Evolutionary conservation across 164 flowering plant species (phyloP).

Genomic region (Dillenia turbinata): DNA sequence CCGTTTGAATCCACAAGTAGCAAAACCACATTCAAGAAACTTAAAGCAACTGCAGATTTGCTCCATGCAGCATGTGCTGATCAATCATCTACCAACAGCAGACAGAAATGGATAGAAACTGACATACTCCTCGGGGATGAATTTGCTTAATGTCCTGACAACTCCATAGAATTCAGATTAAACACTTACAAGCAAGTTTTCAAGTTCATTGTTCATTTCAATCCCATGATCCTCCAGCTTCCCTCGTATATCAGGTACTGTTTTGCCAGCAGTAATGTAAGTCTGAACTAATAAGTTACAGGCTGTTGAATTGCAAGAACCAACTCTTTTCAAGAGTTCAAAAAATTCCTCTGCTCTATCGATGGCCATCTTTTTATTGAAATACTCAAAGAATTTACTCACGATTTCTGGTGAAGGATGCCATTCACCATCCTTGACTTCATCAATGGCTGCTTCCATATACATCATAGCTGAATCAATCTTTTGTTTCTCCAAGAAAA

Average conservation of each 20-base stretch:
- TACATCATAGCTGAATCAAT: conserved; percentile 34
- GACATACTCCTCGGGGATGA: no score
- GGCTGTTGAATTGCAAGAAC: conserved; percentile 27
- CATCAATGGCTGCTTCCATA: conserved; percentile 35
- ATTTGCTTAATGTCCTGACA: no score
- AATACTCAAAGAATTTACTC: conserved; percentile 33
- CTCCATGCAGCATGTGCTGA: no score
- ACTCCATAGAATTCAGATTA: background rate
- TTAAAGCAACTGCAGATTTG: no score
- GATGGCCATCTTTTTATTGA: conserved; percentile 39
- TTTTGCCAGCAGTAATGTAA: conserved; percentile 44
- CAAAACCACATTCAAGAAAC: no score
- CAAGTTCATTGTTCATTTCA: conserved; percentile 35
- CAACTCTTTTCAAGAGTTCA: conserved; percentile 35
- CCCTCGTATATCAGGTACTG: conserved; percentile 34
- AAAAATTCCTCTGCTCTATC: conserved; percentile 54
- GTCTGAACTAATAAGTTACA: conserved; percentile 37
- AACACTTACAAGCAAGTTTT: conserved; percentile 40
- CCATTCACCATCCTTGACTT: conserved; percentile 33
- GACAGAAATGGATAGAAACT: no score
- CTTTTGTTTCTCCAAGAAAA: conserved; percentile 27
- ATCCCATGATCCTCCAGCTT: conserved; percentile 47
- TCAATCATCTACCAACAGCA: no score
- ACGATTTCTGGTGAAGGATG: conserved; percentile 24
- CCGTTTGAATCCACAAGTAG: no score